These are phyloP conservation scores for Cyclotella sp. DNA, from an alignment of 108 stramenopile species.

Conservation along the genomic window DNA sequence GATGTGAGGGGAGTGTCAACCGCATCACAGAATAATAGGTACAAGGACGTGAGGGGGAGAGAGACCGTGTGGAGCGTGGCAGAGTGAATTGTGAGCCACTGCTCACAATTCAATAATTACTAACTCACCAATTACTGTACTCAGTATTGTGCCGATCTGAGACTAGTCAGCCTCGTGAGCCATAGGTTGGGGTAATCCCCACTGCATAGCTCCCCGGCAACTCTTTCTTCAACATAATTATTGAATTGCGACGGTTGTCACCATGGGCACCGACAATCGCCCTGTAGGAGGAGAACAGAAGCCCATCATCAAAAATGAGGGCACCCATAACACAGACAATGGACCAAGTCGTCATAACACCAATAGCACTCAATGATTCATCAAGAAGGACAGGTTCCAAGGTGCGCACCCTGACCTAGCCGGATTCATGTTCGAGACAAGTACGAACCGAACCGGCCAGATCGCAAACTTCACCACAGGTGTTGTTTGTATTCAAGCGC, in stretches of 20 bases:
- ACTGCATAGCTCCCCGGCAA: not conserved
- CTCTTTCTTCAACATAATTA: slow-evolving; percentile 3
- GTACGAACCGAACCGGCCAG: not conserved
- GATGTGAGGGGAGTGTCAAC: too few relatives aligned
- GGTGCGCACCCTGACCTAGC: not conserved
- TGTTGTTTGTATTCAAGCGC: too few relatives aligned
- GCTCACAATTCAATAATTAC: slow-evolving; percentile 14
- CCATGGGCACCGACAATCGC: slow-evolving; percentile 1
- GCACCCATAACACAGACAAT: not conserved
- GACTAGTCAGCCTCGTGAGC: not conserved
- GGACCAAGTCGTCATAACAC: not conserved
- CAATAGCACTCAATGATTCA: not conserved
- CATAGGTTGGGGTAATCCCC: slow-evolving; percentile 2
- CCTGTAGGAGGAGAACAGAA: not conserved
- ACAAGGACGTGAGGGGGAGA: not conserved
- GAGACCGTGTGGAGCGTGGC: not conserved
- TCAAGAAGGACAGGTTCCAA: not conserved
- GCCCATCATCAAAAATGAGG: not conserved
- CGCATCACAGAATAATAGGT: too few relatives aligned
- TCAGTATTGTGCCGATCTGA: too few relatives aligned
- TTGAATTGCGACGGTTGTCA: slow-evolving; percentile 10
- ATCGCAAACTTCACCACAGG: too few relatives aligned
- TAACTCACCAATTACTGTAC: not conserved
- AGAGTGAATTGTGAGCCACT: slow-evolving; percentile 1
- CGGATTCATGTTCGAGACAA: not conserved